phyloP scores from a whole-genome alignment of 495 filamentous ascomycete species.

The Aspergillus baeticus region DNA sequence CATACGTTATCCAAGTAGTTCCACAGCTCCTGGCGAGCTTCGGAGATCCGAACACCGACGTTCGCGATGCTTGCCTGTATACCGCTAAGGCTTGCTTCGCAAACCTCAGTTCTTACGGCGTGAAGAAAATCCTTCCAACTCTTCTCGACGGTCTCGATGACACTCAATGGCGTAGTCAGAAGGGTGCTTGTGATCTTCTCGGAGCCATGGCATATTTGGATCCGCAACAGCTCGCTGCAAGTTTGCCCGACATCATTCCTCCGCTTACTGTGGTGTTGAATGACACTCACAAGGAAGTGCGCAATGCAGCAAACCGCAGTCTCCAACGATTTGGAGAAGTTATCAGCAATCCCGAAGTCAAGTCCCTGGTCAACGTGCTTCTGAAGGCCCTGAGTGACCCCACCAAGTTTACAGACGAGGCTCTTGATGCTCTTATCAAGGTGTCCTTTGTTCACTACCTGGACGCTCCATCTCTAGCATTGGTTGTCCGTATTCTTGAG shows the following conservation, averaged over 20 bases:
- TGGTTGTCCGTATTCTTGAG: constrained; percentile 93
- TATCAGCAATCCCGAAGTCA: constrained; percentile 96
- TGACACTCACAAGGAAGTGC: constrained; percentile 96
- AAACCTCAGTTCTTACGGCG: constrained; percentile 89
- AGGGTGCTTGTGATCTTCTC: constrained; percentile 92
- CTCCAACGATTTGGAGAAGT: constrained; percentile 97
- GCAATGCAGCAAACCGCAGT: constrained; percentile 86
- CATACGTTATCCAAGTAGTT: constrained; percentile 93
- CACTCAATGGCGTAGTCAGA: constrained; percentile 95
- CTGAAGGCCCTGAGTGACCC: constrained; percentile 97
- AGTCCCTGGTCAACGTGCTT: constrained; percentile 81
- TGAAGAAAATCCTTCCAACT: constrained; percentile 89
- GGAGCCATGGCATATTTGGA: constrained; percentile 98
- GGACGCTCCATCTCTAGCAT: constrained; percentile 89
- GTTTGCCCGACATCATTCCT: constrained; percentile 93
- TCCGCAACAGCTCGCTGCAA: constrained; percentile 87
- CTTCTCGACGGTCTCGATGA: constrained; percentile 92
- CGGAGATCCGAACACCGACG: constrained; percentile 82
- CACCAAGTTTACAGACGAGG: constrained; percentile 95
- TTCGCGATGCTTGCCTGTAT: constrained; percentile 88
- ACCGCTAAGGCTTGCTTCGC: constrained; percentile 94
- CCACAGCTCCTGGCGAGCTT: constrained; percentile 87
- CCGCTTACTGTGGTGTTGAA: constrained; percentile 91
- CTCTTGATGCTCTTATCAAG: constrained; percentile 90
- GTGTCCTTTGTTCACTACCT: constrained; percentile 95